These are phyloP conservation scores for Zygnema circumcarinatum DNA, from an alignment of 139 green algal genomes.

Conservation along the genomic window DNA sequence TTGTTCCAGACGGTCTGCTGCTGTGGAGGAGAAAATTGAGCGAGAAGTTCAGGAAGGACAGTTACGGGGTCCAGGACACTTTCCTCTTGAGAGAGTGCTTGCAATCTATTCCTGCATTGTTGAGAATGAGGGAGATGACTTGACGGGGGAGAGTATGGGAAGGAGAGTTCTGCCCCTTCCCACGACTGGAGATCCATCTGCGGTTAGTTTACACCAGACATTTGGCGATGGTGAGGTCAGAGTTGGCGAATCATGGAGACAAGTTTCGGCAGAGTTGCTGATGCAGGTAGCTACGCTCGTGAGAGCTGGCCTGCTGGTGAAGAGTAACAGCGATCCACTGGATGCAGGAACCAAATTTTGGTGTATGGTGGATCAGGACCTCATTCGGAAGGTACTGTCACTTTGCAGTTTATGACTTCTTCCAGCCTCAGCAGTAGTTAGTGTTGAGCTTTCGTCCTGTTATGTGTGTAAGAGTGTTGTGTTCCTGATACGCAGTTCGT, in stretches of 20 bases:
- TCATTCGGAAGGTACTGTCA: slow-evolving; percentile 1
- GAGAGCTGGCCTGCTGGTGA: slow-evolving; percentile 14
- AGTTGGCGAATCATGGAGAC: slow-evolving; percentile 6
- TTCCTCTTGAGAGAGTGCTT: slow-evolving; percentile 38
- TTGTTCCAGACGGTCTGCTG: background rate
- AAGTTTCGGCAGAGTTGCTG: slow-evolving; percentile 9
- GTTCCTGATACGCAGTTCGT: too few relatives aligned
- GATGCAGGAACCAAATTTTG: slow-evolving; percentile 17
- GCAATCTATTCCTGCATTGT: slow-evolving; percentile 38
- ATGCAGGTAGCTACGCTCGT: slow-evolving; percentile 44
- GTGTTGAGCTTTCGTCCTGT: background rate
- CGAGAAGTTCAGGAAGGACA: slow-evolving; percentile 20
- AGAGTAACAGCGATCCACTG: background rate
- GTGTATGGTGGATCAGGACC: slow-evolving; percentile 2
- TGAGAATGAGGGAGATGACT: background rate
- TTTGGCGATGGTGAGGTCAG: slow-evolving; percentile 16
- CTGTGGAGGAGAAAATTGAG: slow-evolving; percentile 16
- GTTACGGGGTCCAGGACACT: slow-evolving; percentile 10
- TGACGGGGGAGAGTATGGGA: background rate
- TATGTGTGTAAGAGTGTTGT: too few relatives aligned
- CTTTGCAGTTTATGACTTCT: background rate
- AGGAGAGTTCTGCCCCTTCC: background rate
- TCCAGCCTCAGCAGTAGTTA: background rate
- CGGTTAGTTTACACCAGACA: too few relatives aligned
- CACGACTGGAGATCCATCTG: background rate